Evolutionary conservation across 1,139 yeast genomes (phyloP).

Genomic region (Saccharomyces pastorianus): DNA sequence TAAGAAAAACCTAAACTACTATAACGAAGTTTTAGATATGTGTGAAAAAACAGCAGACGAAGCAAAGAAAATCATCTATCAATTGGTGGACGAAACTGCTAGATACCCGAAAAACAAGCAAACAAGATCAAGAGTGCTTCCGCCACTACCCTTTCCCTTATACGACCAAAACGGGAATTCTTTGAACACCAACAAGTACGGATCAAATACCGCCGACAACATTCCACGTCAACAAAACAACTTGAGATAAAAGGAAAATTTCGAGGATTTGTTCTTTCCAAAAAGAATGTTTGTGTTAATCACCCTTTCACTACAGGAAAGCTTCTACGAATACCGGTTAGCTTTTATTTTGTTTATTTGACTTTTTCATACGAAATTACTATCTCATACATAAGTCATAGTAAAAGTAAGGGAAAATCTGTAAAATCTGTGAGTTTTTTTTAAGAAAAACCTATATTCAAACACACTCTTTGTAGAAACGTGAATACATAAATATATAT

Average conservation of each 20-base stretch:
- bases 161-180: not conserved
- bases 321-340: not conserved
- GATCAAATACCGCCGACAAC: not conserved
- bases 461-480: not conserved
- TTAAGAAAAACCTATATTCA: not conserved
- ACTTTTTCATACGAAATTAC: not conserved
- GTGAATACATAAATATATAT: not conserved
- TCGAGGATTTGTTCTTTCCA: not conserved
- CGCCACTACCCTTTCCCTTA: slow-evolving; percentile 7
- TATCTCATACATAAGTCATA: not conserved
- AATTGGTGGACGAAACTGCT: slow-evolving; percentile 6
- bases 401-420: not conserved
- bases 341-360: not conserved
- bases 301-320: not conserved
- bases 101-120: not conserved
- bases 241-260: not conserved
- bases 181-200: not conserved
- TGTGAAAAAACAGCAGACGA: slow-evolving; percentile 27
- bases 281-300: not conserved
- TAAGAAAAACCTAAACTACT: slow-evolving; percentile 8
- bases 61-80: slow-evolving; percentile 22
- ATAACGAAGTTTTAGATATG: slow-evolving; percentile 16
- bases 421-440: no score
- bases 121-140: not conserved
- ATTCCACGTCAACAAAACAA: not conserved